These are phyloP conservation scores for Tuber aestivum DNA, from an alignment of 495 filamentous ascomycete species.

Conservation along the genomic window DNA sequence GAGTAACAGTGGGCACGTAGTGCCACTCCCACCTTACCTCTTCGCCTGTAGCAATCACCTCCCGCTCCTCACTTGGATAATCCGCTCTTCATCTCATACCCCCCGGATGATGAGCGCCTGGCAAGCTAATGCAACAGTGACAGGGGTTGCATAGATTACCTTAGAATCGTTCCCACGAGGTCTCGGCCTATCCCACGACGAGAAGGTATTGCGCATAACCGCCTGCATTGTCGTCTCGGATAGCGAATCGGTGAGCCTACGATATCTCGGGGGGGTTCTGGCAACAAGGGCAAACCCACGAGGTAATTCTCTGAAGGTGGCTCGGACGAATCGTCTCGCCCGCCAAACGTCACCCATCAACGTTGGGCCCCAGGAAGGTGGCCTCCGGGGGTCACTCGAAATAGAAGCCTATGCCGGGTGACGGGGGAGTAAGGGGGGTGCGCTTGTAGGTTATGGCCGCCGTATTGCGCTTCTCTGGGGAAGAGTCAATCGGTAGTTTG, in stretches of 20 bases:
- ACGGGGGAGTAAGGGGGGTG: conserved; percentile 67
- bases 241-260: conserved; percentile 50
- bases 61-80: conserved; percentile 71
- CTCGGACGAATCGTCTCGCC: too few relatives aligned
- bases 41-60: conserved; percentile 75
- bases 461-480: too few relatives aligned
- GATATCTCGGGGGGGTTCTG: conserved; percentile 68
- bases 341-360: conserved; percentile 87
- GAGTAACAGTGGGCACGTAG: conserved; percentile 71
- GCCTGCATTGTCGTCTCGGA: conserved; percentile 57
- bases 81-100: conserved; percentile 48
- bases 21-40: conserved; percentile 84
- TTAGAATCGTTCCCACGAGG: conserved; percentile 89
- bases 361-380: conserved; percentile 52
- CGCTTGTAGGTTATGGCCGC: conserved; percentile 79
- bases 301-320: too few relatives aligned
- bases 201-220: conserved; percentile 87
- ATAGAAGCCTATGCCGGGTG: conserved; percentile 43
- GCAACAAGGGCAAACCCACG: too few relatives aligned
- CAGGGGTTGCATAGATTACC: conserved; percentile 62
- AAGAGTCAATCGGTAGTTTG: conserved; percentile 67
- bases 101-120: conserved; percentile 75
- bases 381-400: conserved; percentile 50
- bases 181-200: conserved; percentile 76
- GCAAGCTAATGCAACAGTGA: conserved; percentile 82